Base-by-base conservation (phyloP, 1,139 yeast genomes). In the Pichia sp. region DNA sequence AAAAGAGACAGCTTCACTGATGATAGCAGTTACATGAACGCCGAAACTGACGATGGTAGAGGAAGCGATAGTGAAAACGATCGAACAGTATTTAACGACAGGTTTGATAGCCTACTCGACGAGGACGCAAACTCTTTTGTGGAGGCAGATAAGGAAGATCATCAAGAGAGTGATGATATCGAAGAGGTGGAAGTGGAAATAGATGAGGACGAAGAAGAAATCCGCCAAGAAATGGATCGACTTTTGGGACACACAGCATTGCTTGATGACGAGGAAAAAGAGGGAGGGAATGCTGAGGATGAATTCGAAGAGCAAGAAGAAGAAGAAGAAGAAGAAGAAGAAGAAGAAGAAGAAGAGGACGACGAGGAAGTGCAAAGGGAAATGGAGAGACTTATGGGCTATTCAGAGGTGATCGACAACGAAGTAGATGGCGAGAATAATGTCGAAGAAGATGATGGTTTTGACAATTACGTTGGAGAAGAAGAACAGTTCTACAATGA, bases 281-380 rank as follows among this genome's bases (percentile, higher is more conserved):
- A 31, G 9, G 36, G 29, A 33, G n/a, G n/a, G n/a, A n/a, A n/a
- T n/a, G n/a, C n/a, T n/a, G 27, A 13, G 2, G 23, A 23, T 18
- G 38, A n/a, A n/a, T n/a, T n/a, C n/a, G n/a, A n/a, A n/a, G n/a
- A n/a, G n/a, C n/a, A n/a, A n/a, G n/a, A n/a, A n/a, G n/a, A 17
- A 12, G 10, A n/a, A 12, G 36, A 32, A 27, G 36, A 34, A n/a
- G 31, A 27, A 14, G 29, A 32, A 2, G 29, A 22, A 6, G 33
- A 31, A 12, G 38, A 40, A 13, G 32, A 33, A n/a, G 29, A 30
- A 4, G 34, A 30, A n/a, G 43, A 37, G 15, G 38, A 42, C 7
- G 44, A 42, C 11, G 42, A 39, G 10, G 38, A 35, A n/a, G 36
- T 38, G 3, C 23, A 30, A 17, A 20, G 24, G 8, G 46, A 42